Base-by-base conservation (phyloP, 1,284 basidiomycete species). In the Golubevia sp. region DNA sequence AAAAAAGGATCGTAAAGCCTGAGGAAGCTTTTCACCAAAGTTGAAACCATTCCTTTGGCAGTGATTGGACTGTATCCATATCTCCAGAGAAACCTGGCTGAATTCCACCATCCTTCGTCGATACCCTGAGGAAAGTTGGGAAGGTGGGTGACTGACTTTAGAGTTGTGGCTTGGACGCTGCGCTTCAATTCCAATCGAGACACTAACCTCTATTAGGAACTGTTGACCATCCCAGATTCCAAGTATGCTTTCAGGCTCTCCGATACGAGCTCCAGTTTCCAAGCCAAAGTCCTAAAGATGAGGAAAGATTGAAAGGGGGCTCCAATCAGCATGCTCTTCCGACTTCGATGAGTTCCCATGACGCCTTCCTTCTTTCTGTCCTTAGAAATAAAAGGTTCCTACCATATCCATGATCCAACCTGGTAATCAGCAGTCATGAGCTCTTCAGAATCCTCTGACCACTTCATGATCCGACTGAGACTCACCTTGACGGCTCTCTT, bases 191-290 rank as follows among this genome's bases (percentile, higher is more conserved):
- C 30, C 30, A 34, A 52, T 23, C 50, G 6, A 23, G 7, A 11
- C 50, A 27, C 21, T 52, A 5, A 23, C 50, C 26, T 77, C 71
- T 21, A 80, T 67, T 5, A 83, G 34, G 56, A 83, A 80, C 27
- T 80, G 68, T 25, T 70, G 66, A 0, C 96, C 96, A 80, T 98
- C 92, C 93, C 93, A 95, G 54, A 95, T 87, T 5, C 30, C 30
- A 5, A 34, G 30, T 5, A 34, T 34, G 11, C 30, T 34, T 34
- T 34, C 30, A 34, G 30, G 30, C 11, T 34, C 30, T 5, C 30
- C 30, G 11, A 34, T 34, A 34, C 30, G 30, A 34, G 30, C 30
- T 5, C 30, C 30, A 34, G 30, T 34, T 11, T 34, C 30, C 5
- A 34, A 11, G 4, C 30, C 30, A 34, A 27, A 52, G 21, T 23